Conservation (phyloP, 2,329 filamentous ascomycete species). For the Diaporthe longicolla region DNA sequence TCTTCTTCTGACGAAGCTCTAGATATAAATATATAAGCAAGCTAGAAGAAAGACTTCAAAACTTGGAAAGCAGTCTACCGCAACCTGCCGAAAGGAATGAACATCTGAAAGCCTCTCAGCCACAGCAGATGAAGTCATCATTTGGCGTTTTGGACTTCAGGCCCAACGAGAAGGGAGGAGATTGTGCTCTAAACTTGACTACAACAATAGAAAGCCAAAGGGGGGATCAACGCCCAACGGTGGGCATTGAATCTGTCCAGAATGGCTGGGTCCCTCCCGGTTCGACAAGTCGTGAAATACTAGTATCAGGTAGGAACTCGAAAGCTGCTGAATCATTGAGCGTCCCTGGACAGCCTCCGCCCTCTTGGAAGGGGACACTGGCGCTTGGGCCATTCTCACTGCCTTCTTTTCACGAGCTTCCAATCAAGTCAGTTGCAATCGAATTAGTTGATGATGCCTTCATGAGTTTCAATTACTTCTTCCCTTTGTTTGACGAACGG, state of each 20-base stretch:
- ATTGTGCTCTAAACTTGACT: no score
- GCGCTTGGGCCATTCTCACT: slow-evolving; percentile 26
- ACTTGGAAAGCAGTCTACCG: not conserved
- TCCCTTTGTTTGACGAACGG: slow-evolving; percentile 2
- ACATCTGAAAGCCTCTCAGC: no score
- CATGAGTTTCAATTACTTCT: not conserved
- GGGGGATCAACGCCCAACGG: not conserved
- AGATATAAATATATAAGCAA: slow-evolving; percentile 11
- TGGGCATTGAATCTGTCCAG: not conserved
- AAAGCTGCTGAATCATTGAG: no score
- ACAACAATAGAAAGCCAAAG: not conserved
- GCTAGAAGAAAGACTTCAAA: slow-evolving; percentile 11
- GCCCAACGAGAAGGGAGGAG: not conserved
- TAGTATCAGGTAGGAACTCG: no score
- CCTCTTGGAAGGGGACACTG: not conserved
- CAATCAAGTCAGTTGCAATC: slow-evolving; percentile 4
- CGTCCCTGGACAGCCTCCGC: not conserved
- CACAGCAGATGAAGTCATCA: not conserved
- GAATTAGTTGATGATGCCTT: not conserved
- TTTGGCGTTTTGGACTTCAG: not conserved
- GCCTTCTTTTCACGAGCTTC: slow-evolving; percentile 19
- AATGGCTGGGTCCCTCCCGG: not conserved
- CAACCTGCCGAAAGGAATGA: not conserved
- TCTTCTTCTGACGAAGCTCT: not conserved
- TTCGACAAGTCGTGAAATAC: no score